Percentiles rank a stretch among this genome's conserved stretches.
Evolutionary conservation across 2,329 filamentous ascomycete genomes (phyloP).

Genomic region (Aureobasidium mangrovei): DNA sequence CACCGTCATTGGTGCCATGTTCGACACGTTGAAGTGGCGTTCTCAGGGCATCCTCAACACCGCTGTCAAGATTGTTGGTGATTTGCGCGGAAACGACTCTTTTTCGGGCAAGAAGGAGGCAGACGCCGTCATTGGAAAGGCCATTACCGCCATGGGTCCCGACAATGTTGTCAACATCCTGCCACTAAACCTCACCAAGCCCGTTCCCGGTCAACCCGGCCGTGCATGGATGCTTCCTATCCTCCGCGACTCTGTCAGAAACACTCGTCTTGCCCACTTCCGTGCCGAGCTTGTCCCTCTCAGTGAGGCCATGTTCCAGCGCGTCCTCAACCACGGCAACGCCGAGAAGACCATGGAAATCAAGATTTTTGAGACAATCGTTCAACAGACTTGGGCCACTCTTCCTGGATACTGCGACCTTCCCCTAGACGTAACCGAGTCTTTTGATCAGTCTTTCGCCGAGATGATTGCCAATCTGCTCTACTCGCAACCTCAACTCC

Average conservation of each 20-base stretch:
- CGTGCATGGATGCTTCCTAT: constrained; percentile 92
- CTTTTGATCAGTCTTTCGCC: constrained; percentile 82
- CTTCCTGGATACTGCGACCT: constrained; percentile 92
- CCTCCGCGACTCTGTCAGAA: constrained; percentile 79
- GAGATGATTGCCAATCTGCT: constrained; percentile 85
- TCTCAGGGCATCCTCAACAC: constrained; percentile 68
- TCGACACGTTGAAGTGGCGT: constrained; percentile 78
- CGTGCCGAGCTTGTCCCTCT: constrained; percentile 76
- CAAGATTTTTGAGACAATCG: constrained; percentile 95
- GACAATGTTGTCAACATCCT: constrained; percentile 73
- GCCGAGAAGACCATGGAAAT: constrained; percentile 89
- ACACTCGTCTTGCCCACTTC: constrained; percentile 82
- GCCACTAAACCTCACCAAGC: constrained; percentile 75
- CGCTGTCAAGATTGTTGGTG: constrained; percentile 71
- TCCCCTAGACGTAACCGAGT: constrained; percentile 56
- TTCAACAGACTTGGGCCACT: constrained; percentile 90
- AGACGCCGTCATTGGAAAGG: constrained; percentile 79
- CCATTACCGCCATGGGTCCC: constrained; percentile 82
- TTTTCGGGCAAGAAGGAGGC: constrained; percentile 94
- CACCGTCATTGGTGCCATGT: constrained; percentile 76
- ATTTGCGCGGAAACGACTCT: constrained; percentile 76
- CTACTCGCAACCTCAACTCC: constrained; percentile 82
- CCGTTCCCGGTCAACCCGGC: constrained; percentile 67
- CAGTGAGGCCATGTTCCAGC: constrained; percentile 83
- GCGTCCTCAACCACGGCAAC: constrained; percentile 70